phyloP scores from a whole-genome alignment of 106 monocot species.

The Allium cepa region DNA sequence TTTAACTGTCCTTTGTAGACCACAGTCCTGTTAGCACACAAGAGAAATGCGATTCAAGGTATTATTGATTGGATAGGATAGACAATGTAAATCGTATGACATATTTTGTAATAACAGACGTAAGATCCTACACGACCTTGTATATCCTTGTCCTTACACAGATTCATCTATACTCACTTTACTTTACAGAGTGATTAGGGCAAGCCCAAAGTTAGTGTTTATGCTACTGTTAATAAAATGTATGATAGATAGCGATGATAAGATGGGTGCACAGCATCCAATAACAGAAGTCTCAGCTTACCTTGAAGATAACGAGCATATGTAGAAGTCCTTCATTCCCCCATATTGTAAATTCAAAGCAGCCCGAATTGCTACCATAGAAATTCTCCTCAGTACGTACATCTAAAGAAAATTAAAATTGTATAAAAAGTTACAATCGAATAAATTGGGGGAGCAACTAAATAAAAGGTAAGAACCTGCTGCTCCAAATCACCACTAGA shows the following conservation, averaged over 20 bases:
- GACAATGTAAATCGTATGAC: too few relatives aligned
- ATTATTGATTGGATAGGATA: not conserved
- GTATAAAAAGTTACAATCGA: too few relatives aligned
- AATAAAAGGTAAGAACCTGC: conserved; percentile 42
- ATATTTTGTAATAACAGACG: too few relatives aligned
- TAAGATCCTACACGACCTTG: too few relatives aligned
- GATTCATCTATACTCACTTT: too few relatives aligned
- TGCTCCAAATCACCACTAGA: conserved; percentile 80
- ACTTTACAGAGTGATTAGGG: too few relatives aligned
- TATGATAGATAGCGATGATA: too few relatives aligned
- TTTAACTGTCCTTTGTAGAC: conserved; percentile 97
- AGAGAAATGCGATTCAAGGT: not conserved
- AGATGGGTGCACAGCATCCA: too few relatives aligned
- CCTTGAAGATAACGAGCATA: conserved; percentile 92
- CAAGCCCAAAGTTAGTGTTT: too few relatives aligned
- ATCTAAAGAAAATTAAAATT: conserved; percentile 31
- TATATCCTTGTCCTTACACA: too few relatives aligned
- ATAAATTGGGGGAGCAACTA: too few relatives aligned
- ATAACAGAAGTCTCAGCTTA: not conserved
- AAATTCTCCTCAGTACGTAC: conserved; percentile 87
- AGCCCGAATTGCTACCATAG: conserved; percentile 82
- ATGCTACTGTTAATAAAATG: too few relatives aligned
- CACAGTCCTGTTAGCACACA: conserved; percentile 49
- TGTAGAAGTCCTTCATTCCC: conserved; percentile 78
- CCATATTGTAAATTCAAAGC: conserved; percentile 75